These are phyloP conservation scores for Hordeum pubiflorum DNA, from an alignment of 202 grass and related monocot genomes.

Conservation along the genomic window DNA sequence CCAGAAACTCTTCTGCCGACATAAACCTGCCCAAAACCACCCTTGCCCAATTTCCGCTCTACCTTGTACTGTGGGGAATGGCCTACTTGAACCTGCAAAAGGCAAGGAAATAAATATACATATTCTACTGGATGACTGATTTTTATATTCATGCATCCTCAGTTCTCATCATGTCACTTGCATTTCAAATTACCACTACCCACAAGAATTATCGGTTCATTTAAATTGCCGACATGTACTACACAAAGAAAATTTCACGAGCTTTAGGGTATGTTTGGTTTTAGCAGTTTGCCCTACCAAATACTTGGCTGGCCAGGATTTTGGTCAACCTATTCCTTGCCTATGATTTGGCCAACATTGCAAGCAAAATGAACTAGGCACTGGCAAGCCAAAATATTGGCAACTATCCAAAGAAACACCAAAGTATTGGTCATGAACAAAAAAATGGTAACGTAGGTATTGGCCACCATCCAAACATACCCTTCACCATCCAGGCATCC, in stretches of 20 bases:
- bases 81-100: slow-evolving; percentile 87
- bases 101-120: neutral
- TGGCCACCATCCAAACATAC: no score
- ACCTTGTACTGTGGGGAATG: slow-evolving; percentile 92
- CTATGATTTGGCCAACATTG: neutral
- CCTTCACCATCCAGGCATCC: neutral
- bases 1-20: slow-evolving; percentile 93
- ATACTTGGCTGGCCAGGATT: neutral
- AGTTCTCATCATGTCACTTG: neutral
- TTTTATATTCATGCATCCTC: neutral
- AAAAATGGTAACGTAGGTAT: no score
- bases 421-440: no score
- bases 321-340: neutral
- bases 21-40: slow-evolving; percentile 99
- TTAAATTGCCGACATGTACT: neutral
- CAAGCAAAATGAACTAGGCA: neutral
- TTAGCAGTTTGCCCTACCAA: neutral
- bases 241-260: neutral
- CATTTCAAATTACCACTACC: neutral
- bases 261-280: neutral
- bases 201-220: neutral
- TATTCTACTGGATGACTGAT: neutral
- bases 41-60: slow-evolving; percentile 93
- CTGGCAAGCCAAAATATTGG: neutral
- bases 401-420: neutral